phyloP scores from a whole-genome alignment of 2,329 filamentous ascomycete genomes.

The Dactylellina leptospora region DNA sequence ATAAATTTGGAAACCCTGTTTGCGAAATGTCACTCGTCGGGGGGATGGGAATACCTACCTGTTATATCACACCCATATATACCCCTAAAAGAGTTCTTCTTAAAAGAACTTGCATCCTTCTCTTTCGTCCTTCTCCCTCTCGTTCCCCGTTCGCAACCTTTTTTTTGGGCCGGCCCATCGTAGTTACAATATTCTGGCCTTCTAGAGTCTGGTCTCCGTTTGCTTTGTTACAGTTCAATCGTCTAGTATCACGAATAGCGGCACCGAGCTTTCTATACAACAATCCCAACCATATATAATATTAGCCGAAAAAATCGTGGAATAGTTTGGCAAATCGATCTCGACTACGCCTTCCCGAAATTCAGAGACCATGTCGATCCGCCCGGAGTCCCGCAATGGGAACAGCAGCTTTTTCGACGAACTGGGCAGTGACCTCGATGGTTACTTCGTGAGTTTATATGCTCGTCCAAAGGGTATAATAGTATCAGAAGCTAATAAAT shows the following conservation, averaged over 20 bases:
- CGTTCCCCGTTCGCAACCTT: not conserved
- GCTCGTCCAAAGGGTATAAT: not conserved
- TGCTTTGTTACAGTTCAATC: constrained; percentile 7
- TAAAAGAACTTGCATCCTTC: constrained; percentile 13
- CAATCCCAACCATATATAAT: constrained; percentile 1
- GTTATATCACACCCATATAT: constrained; percentile 14
- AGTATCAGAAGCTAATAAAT: not conserved
- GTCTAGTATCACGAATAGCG: not conserved
- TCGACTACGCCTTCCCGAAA: not conserved
- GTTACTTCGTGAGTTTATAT: constrained; percentile 51
- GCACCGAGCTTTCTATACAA: not conserved
- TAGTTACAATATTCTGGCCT: constrained; percentile 9
- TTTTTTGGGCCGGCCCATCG: constrained; percentile 41
- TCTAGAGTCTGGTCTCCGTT: not conserved
- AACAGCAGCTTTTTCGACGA: constrained; percentile 44
- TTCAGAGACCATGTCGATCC: constrained; percentile 25
- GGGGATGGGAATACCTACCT: constrained; percentile 19
- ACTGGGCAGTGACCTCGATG: constrained; percentile 48
- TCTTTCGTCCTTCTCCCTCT: constrained; percentile 2
- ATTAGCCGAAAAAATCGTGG: not conserved
- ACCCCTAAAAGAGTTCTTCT: constrained; percentile 5
- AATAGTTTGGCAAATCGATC: not conserved
- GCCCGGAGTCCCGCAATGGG: constrained; percentile 6
- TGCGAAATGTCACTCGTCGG: constrained; percentile 17
- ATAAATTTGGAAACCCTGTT: constrained; percentile 38